Base-by-base conservation (phyloP, 257 asterid genomes). In the Solanum corneliomulleri region DNA sequence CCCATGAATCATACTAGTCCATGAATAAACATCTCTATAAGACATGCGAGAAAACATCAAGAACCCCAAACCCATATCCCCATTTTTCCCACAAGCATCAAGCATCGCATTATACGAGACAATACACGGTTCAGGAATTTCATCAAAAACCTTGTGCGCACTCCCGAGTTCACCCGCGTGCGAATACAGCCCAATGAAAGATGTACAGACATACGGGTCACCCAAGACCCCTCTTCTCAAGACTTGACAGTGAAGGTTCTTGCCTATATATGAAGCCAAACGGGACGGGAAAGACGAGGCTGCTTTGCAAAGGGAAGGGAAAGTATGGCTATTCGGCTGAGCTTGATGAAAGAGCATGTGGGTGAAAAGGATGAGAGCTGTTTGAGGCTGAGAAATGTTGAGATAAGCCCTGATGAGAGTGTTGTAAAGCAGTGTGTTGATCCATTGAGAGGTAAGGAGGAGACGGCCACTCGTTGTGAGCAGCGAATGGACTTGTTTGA, bases 1-100 rank as follows among this genome's bases (percentile, higher is more conserved):
- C 45, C 98, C 98, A 83, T 86, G 91, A 84, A 97, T 93, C 85
- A 97, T 82, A 88, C 96, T 94, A 33, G 99, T 97, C 99, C 99
- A 97, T 0, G 98, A 92, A 89, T 89, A 94, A 18, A 93, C 94
- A 91, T 95, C 98, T 87, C 93, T 92, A 64, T 69, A 78, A 15
- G 90, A 87, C 98, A 95, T 95, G 12, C 68, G 81, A 14, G 62
- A 88, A 88, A 95, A 97, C 90, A 91, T 80, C 23, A 90, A 87
- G 64, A 90, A 47, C 9, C 95, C 98, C 31, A 87, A 90, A 42
- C 64, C 91, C 94, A 95, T 92, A 77, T 91, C 91, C 71, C 97
- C 95, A 89, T 91, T 90, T 91, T 90, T 94, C 86, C 89, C 96
- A 82, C 91, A 93, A 39, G 95, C 96, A 90, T 70, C 96, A 85